Conservation (phyloP, 2,329 filamentous ascomycete species). For the Hypoxylon rubiginosum region DNA sequence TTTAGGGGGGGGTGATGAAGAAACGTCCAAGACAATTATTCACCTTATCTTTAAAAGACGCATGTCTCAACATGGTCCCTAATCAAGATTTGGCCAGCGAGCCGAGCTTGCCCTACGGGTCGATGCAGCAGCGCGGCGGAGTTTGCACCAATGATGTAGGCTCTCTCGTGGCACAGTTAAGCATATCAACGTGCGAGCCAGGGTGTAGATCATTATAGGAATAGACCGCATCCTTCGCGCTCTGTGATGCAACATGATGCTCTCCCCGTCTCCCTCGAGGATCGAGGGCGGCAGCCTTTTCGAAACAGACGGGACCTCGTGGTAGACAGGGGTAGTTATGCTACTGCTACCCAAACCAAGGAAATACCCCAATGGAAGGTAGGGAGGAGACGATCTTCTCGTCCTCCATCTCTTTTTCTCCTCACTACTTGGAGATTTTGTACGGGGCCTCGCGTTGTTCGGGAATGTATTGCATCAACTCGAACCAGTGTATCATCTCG, state of each 20-base stretch:
- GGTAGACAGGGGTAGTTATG: neutral
- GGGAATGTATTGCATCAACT: neutral
- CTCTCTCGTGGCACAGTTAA: neutral
- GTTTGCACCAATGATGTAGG: neutral
- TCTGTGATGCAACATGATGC: neutral
- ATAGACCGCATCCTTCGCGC: neutral
- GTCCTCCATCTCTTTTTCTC: neutral
- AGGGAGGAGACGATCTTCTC: neutral
- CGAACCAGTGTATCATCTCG: slow-evolving; percentile 10
- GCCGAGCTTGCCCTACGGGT: neutral
- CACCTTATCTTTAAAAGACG: neutral
- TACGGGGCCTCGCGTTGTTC: neutral
- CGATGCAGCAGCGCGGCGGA: neutral
- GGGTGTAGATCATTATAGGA: neutral
- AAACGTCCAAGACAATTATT: neutral
- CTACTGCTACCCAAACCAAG: neutral
- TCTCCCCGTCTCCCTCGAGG: neutral
- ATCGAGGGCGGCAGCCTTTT: neutral
- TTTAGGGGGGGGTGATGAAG: neutral
- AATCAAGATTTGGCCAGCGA: neutral
- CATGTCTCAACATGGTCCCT: neutral
- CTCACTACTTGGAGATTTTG: neutral
- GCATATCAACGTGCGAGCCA: neutral
- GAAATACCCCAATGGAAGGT: neutral
- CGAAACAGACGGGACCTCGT: neutral